Evolutionary conservation across 306 rosid species (phyloP), one percentile per base, ranked within the genome.

Genomic region (Sicyos baderoa): DNA sequence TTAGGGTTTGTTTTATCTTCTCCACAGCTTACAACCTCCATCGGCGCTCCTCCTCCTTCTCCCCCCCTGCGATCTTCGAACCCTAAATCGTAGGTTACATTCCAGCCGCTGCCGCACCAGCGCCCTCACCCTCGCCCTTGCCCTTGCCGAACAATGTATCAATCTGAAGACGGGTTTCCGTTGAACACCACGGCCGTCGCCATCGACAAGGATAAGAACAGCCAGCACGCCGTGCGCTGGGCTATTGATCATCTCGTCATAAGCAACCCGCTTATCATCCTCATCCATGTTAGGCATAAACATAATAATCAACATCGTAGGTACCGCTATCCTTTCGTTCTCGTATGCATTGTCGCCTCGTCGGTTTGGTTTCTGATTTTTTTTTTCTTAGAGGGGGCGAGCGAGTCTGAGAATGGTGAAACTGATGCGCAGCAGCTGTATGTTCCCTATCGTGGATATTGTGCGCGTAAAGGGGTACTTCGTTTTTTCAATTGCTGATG

Each of bases 181-280:
- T 55, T 76, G 45, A 83, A 86, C 74, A 73, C 82, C 65, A 88
- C 89, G 1, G 79, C 83, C 69, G 99, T 90, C 54, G 97, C 99
- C 16, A 76, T 94, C 4, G 96, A 94, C 73, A 86, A 76, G 79
- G 91, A 86, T 81, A 94, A 94, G 84, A 88, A 83, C 82, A 94
- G 95, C 71, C 73, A 72, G 0, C 57, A 83, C 3, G 89, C 97
- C 4, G 85, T 88, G 55, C 88, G 90, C 1, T 90, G 96, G 97
- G 99, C 96, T 7, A 71, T 94, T 35, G 88, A 83, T 73, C 88
- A 88, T 79, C 90, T 88, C 7, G 77, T 77, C 25, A 18, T 60
- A 19, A 22, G 76, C 22, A 80, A 79, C 48, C 87, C 96, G 2
- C 14, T 73, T 65, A 50, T 94, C 63, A 62, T 85, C 27, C 85